Base-by-base conservation (phyloP, 305 asterid species). In the Fraxinus sp. region DNA sequence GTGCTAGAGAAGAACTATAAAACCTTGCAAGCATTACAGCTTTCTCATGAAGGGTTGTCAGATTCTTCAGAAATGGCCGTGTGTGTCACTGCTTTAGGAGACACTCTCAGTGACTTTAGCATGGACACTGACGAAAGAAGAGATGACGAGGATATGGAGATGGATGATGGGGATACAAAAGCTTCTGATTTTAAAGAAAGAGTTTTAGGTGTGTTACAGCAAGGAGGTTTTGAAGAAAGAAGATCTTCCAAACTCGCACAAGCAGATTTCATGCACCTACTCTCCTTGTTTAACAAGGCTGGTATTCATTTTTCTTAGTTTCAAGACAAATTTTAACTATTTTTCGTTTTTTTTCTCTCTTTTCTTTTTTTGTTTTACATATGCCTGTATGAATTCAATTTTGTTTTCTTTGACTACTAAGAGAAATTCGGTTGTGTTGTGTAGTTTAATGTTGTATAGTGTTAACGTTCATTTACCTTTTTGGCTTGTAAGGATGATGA, bases 301-400 rank as follows among this genome's bases (percentile, higher is more conserved):
- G 99, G 98, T 16, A 93, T 97, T 80, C 99, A 94, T 88, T 97
- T 97, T 82, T 92, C 98, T 78, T 97, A 92, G 91, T 78, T 22
- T 11, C 36, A 5, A 79, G 59, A 5, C 39, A 28, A 80, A 26
- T 73, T 46, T 52, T 59, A 77, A 4, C 28, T 35, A 28, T 55
- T 26, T 28, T 32, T 52, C 1, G 20, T 0, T 52, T 3, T 14
- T 11, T 14, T 0, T 16, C 7, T 2, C 20, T 5, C 0, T 28
- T 28, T 16, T 0, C 4, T 13, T 14, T 49, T 49, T 1, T 46
- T 49, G 22, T 16, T 49, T 52, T n/a, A 52, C 8, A 52, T 1
- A 4, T 49, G 57, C n/a, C 18, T 4, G 0, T 22, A 62, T 22
- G 80, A 55, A 18, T 41, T 30, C 85, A 82, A 64, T 82, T 76